Evolutionary conservation across 2,329 filamentous ascomycete genomes (phyloP).

Genomic region (Pyrenophora teres): DNA sequence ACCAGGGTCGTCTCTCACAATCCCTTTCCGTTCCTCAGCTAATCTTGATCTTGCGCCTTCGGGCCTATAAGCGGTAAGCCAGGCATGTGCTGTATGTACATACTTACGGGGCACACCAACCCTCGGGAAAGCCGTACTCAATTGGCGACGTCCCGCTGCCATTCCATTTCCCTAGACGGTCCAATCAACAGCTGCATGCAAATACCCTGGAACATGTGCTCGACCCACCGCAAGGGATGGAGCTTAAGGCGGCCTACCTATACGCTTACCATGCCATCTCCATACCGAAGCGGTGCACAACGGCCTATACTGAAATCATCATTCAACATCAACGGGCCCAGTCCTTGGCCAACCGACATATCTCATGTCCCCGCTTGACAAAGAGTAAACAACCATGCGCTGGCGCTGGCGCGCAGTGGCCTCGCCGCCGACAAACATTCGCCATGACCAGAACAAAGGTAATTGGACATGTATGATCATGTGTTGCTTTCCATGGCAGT

Average conservation of each 20-base stretch:
- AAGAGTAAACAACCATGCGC: conserved; percentile 11
- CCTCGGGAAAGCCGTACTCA: conserved; percentile 10
- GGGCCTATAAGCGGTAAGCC: conserved; percentile 13
- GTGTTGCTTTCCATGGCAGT: conserved; percentile 19
- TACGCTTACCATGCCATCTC: conserved; percentile 15
- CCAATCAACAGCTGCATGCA: conserved; percentile 29
- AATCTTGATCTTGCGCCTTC: conserved; percentile 10
- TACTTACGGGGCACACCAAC: conserved; percentile 12
- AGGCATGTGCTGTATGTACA: conserved; percentile 24
- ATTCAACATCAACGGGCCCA: conserved; percentile 1
- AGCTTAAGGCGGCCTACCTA: conserved; percentile 16
- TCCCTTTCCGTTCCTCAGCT: conserved; percentile 12
- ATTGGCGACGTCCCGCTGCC: conserved; percentile 25
- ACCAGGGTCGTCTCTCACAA: neutral
- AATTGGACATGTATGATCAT: conserved; percentile 21
- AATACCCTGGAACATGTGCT: conserved; percentile 20
- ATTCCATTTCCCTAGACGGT: conserved; percentile 14
- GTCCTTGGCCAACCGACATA: neutral
- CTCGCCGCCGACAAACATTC: conserved; percentile 14
- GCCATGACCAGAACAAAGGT: conserved; percentile 18
- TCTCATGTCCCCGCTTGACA: conserved; percentile 7
- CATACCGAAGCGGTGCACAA: conserved; percentile 19
- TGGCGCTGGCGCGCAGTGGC: conserved; percentile 16
- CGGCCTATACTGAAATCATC: conserved; percentile 8
- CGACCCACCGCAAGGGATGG: conserved; percentile 19